Conservation (phyloP, 257 asterid species). For the Ilex aquifolium region DNA sequence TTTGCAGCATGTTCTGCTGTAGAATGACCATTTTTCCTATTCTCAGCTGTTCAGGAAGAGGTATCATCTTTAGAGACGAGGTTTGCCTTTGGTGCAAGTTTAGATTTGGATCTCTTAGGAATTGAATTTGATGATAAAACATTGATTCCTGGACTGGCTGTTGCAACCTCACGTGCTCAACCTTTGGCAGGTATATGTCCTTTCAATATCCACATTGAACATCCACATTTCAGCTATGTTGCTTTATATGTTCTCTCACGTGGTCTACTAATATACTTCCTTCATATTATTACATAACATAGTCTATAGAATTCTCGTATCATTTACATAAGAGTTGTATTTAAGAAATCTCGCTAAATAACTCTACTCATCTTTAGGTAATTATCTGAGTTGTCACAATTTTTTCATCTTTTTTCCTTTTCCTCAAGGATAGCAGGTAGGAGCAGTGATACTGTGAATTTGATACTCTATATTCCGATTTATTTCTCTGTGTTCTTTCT, state of each 20-base stretch:
- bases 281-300: no score
- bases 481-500: not conserved
- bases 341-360: no score
- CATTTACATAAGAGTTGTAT: no score
- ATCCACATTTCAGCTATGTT: no score
- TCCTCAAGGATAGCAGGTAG: conserved; percentile 75
- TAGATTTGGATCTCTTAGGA: conserved; percentile 91
- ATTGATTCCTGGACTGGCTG: conserved; percentile 87
- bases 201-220: no score
- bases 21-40: conserved; percentile 7
- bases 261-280: no score
- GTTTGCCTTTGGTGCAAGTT: conserved; percentile 63
- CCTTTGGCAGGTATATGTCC: conserved; percentile 76
- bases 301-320: no score
- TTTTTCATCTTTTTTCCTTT: conserved; percentile 75
- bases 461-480: conserved; percentile 85
- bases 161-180: conserved; percentile 77
- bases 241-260: conserved; percentile 14
- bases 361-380: no score
- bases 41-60: conserved; percentile 73
- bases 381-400: no score
- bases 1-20: conserved; percentile 10
- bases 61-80: conserved; percentile 49
- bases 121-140: conserved; percentile 69
- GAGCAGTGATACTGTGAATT: conserved; percentile 98